Evolutionary conservation across 495 filamentous ascomycete species (phyloP).

Genomic region (Lasiosphaeriaceae sp.): DNA sequence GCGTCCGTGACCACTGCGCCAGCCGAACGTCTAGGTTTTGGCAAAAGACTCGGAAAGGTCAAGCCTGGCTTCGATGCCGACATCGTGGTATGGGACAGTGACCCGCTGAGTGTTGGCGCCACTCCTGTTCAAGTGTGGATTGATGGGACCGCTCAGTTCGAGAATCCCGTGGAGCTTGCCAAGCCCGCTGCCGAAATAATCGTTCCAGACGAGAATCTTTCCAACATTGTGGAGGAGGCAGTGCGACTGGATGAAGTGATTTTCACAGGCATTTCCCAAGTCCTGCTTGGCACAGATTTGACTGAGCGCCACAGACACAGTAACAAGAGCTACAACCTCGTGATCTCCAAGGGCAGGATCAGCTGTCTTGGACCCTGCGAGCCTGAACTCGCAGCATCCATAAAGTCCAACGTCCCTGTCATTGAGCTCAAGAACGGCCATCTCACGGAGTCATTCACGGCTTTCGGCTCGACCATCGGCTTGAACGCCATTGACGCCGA

Average conservation of each 20-base stretch:
- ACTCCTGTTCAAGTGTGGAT: conserved; percentile 62
- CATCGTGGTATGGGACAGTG: conserved; percentile 62
- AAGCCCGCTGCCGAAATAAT: conserved; percentile 31
- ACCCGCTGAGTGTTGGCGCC: conserved; percentile 58
- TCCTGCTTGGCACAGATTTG: conserved; percentile 27
- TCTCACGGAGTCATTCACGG: conserved; percentile 52
- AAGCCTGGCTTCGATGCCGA: conserved; percentile 63
- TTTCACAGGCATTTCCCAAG: conserved; percentile 45
- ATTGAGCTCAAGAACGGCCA: conserved; percentile 53
- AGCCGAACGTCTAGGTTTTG: conserved; percentile 55
- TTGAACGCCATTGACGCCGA: conserved; percentile 56
- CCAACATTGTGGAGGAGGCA: conserved; percentile 31
- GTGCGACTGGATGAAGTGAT: conserved; percentile 34
- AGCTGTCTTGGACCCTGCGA: conserved; percentile 46
- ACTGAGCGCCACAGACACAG: neutral
- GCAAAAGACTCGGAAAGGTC: conserved; percentile 57
- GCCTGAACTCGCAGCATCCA: conserved; percentile 28
- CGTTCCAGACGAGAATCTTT: conserved; percentile 25
- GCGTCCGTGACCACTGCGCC: conserved; percentile 59
- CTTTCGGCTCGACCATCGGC: conserved; percentile 50
- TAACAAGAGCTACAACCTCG: conserved; percentile 29
- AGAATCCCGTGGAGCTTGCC: conserved; percentile 38
- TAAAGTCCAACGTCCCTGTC: conserved; percentile 23
- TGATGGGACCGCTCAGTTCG: conserved; percentile 53
- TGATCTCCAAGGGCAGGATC: conserved; percentile 45